A percentile compares a stretch with the other conserved stretches of the same genome.
Conservation (phyloP, 495 filamentous ascomycete genomes). For the Mycothermus thermophilus region DNA sequence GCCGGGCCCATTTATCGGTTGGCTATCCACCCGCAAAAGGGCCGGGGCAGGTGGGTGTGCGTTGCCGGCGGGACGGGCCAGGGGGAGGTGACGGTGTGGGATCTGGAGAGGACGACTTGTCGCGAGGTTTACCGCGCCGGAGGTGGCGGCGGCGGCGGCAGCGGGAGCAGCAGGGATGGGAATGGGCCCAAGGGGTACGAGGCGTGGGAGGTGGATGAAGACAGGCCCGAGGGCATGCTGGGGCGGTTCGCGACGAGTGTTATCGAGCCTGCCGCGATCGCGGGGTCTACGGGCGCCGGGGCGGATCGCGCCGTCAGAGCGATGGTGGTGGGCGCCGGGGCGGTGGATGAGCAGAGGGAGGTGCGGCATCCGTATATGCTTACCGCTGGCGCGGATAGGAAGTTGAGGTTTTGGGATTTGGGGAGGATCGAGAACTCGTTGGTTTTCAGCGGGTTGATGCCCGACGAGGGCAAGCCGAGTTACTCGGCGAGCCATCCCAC, state of each 20-base stretch:
- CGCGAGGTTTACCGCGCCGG: slow-evolving; percentile 76
- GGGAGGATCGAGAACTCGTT: slow-evolving; percentile 54
- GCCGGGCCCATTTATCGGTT: slow-evolving; percentile 77
- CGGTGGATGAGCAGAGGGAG: slow-evolving; percentile 44
- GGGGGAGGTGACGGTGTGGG: slow-evolving; percentile 93
- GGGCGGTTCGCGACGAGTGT: slow-evolving; percentile 71
- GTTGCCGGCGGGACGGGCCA: slow-evolving; percentile 79
- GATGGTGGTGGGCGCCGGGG: slow-evolving; percentile 41
- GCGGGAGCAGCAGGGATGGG: slow-evolving; percentile 35
- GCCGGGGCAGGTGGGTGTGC: slow-evolving; percentile 65
- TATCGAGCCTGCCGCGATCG: slow-evolving; percentile 38
- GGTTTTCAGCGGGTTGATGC: slow-evolving; percentile 65
- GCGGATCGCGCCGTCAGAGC: slow-evolving; percentile 45
- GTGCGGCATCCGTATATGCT: slow-evolving; percentile 57
- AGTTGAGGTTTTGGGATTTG: slow-evolving; percentile 87
- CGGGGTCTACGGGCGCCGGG: slow-evolving; percentile 14
- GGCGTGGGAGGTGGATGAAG: slow-evolving; percentile 80
- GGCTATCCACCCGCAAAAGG: slow-evolving; percentile 60
- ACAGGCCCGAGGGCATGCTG: slow-evolving; percentile 77
- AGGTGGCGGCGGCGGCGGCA: too few relatives aligned
- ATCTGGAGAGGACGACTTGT: slow-evolving; percentile 79
- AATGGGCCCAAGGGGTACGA: slow-evolving; percentile 58
- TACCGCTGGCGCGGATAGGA: slow-evolving; percentile 77
- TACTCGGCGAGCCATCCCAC: slow-evolving; percentile 60
- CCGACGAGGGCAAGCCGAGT: slow-evolving; percentile 54